These are phyloP conservation scores for Ichthyophthirius multifiliis DNA, from an alignment of 169 alveolate genomes.

Conservation along the genomic window DNA sequence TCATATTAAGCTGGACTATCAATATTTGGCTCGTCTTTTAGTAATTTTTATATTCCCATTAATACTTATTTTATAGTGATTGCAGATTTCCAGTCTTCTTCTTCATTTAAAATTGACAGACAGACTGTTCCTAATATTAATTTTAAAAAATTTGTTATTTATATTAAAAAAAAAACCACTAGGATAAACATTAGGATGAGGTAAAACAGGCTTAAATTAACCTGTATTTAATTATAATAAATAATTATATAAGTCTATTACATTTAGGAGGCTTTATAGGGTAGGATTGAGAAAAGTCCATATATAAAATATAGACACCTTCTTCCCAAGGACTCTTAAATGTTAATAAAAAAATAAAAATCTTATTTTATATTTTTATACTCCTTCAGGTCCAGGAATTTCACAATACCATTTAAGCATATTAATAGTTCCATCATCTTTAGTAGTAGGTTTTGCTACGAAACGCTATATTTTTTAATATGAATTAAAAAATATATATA, in stretches of 20 bases:
- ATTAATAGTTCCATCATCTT: slow-evolving; percentile 89
- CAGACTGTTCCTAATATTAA: slow-evolving; percentile 92
- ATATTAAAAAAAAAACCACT: slow-evolving; percentile 64
- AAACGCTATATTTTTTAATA: slow-evolving; percentile 66
- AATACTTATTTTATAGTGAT: slow-evolving; percentile 96
- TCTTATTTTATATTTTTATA: slow-evolving; percentile 12
- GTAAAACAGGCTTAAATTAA: slow-evolving; percentile 92
- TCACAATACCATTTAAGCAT: slow-evolving; percentile 96
- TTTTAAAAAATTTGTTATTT: not conserved
- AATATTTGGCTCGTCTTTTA: slow-evolving; percentile 45
- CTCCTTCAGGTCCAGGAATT: slow-evolving; percentile 95
- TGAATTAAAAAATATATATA: not conserved
- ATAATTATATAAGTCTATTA: slow-evolving; percentile 14
- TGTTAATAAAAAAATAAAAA: not conserved
- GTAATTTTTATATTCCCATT: slow-evolving; percentile 93
- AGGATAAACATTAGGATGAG: slow-evolving; percentile 98
- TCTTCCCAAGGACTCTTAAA: slow-evolving; percentile 96
- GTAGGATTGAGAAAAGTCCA: slow-evolving; percentile 98
- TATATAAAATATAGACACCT: slow-evolving; percentile 95
- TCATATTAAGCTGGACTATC: slow-evolving; percentile 47
- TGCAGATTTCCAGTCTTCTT: slow-evolving; percentile 99
- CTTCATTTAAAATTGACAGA: slow-evolving; percentile 97
- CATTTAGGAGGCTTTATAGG: slow-evolving; percentile 99
- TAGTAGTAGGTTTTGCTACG: slow-evolving; percentile 94
- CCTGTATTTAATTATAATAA: not conserved